These are phyloP conservation scores for Coemansia sp. DNA, from an alignment of 192 early-diverging fungal genomes.

Conservation along the genomic window DNA sequence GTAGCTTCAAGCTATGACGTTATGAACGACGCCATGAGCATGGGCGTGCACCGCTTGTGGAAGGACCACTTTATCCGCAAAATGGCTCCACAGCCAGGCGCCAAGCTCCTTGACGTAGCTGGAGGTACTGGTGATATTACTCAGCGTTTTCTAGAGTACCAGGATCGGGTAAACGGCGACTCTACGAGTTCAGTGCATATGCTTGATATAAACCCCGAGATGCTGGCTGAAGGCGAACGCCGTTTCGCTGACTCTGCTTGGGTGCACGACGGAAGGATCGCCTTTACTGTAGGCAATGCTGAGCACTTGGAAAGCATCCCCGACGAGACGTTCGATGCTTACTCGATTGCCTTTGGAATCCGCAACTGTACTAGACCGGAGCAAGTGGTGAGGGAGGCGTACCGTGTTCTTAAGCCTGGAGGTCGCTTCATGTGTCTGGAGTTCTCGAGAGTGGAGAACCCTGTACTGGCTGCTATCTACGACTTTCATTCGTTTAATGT, in stretches of 20 bases:
- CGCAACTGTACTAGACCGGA: conserved; percentile 96
- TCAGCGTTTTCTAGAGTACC: conserved; percentile 89
- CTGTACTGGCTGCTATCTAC: conserved; percentile 81
- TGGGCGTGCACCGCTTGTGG: conserved; percentile 94
- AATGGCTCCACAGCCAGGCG: conserved; percentile 79
- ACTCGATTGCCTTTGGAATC: conserved; percentile 98
- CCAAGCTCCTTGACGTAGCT: conserved; percentile 92
- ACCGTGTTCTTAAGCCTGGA: conserved; percentile 92
- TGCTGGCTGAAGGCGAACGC: conserved; percentile 87
- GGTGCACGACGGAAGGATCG: conserved; percentile 62
- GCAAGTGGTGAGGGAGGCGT: conserved; percentile 84
- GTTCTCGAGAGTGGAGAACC: conserved; percentile 89
- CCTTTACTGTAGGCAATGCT: conserved; percentile 87
- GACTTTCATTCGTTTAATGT: conserved; percentile 94
- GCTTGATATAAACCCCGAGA: conserved; percentile 96
- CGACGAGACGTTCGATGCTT: conserved; percentile 83
- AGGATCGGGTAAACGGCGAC: conserved; percentile 69
- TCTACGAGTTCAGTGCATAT: conserved; percentile 69
- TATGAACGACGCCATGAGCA: conserved; percentile 98
- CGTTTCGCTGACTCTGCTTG: conserved; percentile 61
- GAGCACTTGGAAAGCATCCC: conserved; percentile 78
- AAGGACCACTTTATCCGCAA: conserved; percentile 90
- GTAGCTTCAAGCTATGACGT: conserved; percentile 96
- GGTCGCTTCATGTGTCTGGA: conserved; percentile 97
- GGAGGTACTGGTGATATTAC: conserved; percentile 99